A percentile compares a stretch with the other conserved stretches of the same genome.
Conservation (phyloP, 768 basidiomycete species). For the Cystobasidium onofrii region DNA sequence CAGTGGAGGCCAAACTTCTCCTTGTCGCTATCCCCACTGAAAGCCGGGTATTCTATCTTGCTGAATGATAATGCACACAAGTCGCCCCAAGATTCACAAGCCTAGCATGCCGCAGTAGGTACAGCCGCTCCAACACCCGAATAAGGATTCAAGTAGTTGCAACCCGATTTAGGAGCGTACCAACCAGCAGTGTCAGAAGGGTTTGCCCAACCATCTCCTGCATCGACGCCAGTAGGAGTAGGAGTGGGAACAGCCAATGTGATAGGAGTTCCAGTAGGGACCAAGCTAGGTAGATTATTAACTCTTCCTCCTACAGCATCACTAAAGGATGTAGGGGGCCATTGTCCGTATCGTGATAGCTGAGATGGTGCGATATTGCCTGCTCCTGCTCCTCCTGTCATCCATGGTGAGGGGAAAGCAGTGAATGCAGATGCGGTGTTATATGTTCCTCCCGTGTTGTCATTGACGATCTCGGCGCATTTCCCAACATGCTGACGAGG, state of each 20-base stretch:
- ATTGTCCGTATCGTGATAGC: constrained; percentile 34
- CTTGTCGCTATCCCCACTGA: too few species aligned
- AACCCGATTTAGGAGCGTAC: constrained; percentile 60
- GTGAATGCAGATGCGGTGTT: constrained; percentile 47
- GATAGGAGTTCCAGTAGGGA: constrained; percentile 43
- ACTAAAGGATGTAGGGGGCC: constrained; percentile 34
- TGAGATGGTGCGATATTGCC: constrained; percentile 52
- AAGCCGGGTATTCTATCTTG: constrained; percentile 60
- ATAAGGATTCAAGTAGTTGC: constrained; percentile 45
- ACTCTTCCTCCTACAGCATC: constrained; percentile 35
- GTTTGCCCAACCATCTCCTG: constrained; percentile 78
- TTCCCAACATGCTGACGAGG: constrained; percentile 66
- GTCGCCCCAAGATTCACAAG: neutral
- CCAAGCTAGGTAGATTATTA: constrained; percentile 46
- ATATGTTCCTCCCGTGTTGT: constrained; percentile 32
- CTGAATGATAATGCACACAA: too few species aligned
- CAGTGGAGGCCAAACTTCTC: too few species aligned
- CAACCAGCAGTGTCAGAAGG: constrained; percentile 59
- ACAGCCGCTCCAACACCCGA: neutral
- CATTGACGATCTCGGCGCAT: constrained; percentile 54
- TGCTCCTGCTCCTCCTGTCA: constrained; percentile 67
- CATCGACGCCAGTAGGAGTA: constrained; percentile 43
- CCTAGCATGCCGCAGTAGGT: constrained; percentile 2
- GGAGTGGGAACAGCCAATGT: constrained; percentile 47
- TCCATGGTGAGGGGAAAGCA: constrained; percentile 60